Percentiles rank a stretch among this genome's conserved stretches.
Evolutionary conservation across 2,329 filamentous ascomycete species (phyloP).

Genomic region (Lecanicillium sp.): DNA sequence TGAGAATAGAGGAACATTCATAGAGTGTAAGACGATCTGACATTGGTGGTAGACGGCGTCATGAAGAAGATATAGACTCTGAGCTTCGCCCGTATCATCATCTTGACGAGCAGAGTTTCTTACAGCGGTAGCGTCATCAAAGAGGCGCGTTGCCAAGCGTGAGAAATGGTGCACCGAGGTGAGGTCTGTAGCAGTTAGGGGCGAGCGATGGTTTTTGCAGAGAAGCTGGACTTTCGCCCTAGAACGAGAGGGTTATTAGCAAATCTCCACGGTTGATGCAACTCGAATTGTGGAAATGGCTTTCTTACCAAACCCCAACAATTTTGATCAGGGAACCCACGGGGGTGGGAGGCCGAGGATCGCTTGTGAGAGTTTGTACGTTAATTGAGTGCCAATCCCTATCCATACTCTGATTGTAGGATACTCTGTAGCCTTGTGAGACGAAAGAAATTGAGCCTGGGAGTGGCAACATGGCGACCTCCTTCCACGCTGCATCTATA

Average conservation of each 20-base stretch:
- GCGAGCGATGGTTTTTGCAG: conserved; percentile 2
- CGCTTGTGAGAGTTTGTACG: background rate
- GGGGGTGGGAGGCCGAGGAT: background rate
- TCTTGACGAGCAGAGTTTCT: background rate
- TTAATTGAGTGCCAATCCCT: conserved; percentile 5
- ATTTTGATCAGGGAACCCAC: conserved; percentile 2
- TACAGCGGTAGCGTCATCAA: background rate
- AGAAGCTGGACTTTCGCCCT: conserved; percentile 4
- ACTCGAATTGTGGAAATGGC: no score
- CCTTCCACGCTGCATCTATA: conserved; percentile 3
- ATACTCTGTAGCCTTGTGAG: background rate
- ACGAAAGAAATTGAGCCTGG: conserved; percentile 2
- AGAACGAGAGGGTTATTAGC: background rate
- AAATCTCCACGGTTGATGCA: no score
- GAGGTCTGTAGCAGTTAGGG: background rate
- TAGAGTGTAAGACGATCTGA: conserved; percentile 3
- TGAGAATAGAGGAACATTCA: conserved; percentile 1
- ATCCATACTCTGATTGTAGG: conserved; percentile 3
- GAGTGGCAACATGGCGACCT: conserved; percentile 3
- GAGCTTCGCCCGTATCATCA: background rate
- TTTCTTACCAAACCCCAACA: conserved; percentile 1
- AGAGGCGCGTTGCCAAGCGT: conserved; percentile 1
- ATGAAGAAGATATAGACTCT: conserved; percentile 1
- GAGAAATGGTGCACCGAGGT: conserved; percentile 5
- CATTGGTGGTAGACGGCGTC: conserved; percentile 5